A percentile compares a stretch with the other conserved stretches of the same genome.
Conservation (phyloP, 2,329 filamentous ascomycete genomes). For the Scytalidium sp. region DNA sequence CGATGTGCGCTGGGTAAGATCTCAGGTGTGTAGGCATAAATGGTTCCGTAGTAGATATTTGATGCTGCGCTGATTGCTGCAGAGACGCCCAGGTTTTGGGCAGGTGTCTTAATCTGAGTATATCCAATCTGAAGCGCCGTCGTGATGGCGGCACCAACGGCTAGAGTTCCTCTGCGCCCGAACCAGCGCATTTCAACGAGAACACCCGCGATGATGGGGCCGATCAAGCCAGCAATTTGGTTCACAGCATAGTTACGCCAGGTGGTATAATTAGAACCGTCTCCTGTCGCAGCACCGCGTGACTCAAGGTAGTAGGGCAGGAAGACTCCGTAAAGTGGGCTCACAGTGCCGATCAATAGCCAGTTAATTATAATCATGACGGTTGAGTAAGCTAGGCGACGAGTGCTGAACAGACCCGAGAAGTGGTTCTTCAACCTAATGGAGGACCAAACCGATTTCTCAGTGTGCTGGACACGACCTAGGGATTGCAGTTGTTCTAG, state of each 20-base stretch:
- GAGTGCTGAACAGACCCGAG: conserved; percentile 47
- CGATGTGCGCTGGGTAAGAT: conserved; percentile 3
- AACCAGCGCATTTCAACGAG: conserved; percentile 3
- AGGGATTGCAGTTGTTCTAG: conserved; percentile 12
- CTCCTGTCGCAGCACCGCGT: conserved; percentile 32
- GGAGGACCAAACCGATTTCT: conserved; percentile 4
- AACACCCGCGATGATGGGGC: conserved; percentile 6
- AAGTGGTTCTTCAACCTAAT: conserved; percentile 36
- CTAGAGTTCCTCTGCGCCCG: conserved; percentile 7
- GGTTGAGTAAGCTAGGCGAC: conserved; percentile 47
- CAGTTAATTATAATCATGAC: conserved; percentile 48
- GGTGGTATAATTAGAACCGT: conserved; percentile 1
- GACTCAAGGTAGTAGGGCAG: conserved; percentile 49
- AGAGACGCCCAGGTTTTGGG: conserved; percentile 4
- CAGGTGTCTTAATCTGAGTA: conserved; percentile 3
- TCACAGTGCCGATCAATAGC: conserved; percentile 53
- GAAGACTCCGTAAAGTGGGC: conserved; percentile 54
- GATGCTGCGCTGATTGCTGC: conserved; percentile 1
- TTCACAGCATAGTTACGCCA: conserved; percentile 8
- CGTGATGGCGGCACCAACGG: conserved; percentile 2
- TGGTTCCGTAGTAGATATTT: conserved; percentile 7
- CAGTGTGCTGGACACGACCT: conserved; percentile 1
- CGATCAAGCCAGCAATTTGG: conserved; percentile 3
- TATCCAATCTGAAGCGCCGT: conserved; percentile 4
- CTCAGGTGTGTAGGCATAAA: conserved; percentile 8